A percentile compares a stretch with the other conserved stretches of the same genome.
phyloP scores from a whole-genome alignment of 2,329 filamentous ascomycete species.

The Penicillium sp. region DNA sequence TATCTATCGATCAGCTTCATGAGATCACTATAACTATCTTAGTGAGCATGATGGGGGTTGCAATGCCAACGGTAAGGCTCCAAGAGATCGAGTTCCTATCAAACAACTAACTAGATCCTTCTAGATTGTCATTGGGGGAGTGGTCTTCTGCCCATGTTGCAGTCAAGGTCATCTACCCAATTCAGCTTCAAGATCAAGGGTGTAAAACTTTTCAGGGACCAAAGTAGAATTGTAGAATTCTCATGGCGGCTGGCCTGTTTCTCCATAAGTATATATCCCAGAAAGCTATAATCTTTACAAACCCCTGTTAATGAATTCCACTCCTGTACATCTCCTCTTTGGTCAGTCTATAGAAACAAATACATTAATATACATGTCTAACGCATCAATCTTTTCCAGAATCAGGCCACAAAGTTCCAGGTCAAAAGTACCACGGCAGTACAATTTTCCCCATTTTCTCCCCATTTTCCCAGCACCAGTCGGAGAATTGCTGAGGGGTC shows the following conservation, averaged over 20 bases:
- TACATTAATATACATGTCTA: not conserved
- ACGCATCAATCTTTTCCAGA: not conserved
- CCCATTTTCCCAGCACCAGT: conserved; percentile 5
- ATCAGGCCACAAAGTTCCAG: not conserved
- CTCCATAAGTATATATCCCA: too few relatives aligned
- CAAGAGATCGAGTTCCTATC: not conserved
- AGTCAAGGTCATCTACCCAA: conserved; percentile 59
- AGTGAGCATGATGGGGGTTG: conserved; percentile 63
- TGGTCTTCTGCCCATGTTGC: conserved; percentile 66
- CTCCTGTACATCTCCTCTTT: too few relatives aligned
- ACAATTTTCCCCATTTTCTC: not conserved
- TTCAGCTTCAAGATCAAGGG: too few relatives aligned
- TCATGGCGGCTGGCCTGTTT: not conserved
- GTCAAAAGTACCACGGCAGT: not conserved
- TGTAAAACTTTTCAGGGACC: too few relatives aligned
- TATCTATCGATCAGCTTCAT: conserved; percentile 60
- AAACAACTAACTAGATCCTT: not conserved
- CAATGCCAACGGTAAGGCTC: conserved; percentile 56
- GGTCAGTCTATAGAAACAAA: conserved; percentile 8
- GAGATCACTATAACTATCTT: conserved; percentile 63
- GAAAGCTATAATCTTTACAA: too few relatives aligned
- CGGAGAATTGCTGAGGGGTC: conserved; percentile 11
- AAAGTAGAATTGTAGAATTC: not conserved
- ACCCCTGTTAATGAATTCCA: too few relatives aligned
- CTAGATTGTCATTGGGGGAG: conserved; percentile 63